Percentiles rank a stretch among this genome's conserved stretches.
These are phyloP conservation scores for Adansonia rubrostipa DNA, from an alignment of 441 rosid species.

Conservation along the genomic window DNA sequence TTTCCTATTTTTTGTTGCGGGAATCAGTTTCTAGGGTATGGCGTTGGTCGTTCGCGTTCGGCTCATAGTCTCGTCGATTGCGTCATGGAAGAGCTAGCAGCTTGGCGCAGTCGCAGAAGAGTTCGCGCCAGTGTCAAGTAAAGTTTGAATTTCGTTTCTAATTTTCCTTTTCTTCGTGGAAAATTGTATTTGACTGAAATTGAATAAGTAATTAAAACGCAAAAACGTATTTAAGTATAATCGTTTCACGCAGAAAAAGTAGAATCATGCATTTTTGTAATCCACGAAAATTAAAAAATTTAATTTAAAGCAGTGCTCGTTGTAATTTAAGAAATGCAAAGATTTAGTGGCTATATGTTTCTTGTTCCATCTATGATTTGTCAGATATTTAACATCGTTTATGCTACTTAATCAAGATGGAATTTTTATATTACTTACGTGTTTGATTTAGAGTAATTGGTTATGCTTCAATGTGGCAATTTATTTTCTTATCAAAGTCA, in stretches of 20 bases:
- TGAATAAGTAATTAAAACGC: neutral
- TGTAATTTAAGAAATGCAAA: slow-evolving; percentile 1
- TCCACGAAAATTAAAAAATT: neutral
- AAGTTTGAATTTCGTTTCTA: slow-evolving; percentile 25
- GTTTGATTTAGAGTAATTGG: slow-evolving; percentile 11
- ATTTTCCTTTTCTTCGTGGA: slow-evolving; percentile 15
- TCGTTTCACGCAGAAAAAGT: neutral
- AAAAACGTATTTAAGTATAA: neutral
- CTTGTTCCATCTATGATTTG: neutral
- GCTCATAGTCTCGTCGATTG: slow-evolving; percentile 62
- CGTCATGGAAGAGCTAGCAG: slow-evolving; percentile 61
- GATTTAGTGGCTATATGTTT: neutral
- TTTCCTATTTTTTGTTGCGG: slow-evolving; percentile 34
- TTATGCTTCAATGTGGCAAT: slow-evolving; percentile 17
- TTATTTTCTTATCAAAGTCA: slow-evolving; percentile 48
- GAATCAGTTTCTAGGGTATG: slow-evolving; percentile 33
- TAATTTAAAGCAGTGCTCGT: neutral
- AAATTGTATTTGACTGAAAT: neutral
- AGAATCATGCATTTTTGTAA: neutral
- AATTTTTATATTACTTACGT: neutral
- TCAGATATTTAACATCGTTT: neutral
- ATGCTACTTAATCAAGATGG: slow-evolving; percentile 2
- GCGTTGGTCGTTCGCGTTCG: slow-evolving; percentile 44
- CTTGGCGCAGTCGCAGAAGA: slow-evolving; percentile 46
- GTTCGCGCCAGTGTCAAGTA: slow-evolving; percentile 75